Percentiles rank a stretch among this genome's conserved stretches.
phyloP scores from a whole-genome alignment of 1,139 yeast species.

The Saccharomyces pastorianus region DNA sequence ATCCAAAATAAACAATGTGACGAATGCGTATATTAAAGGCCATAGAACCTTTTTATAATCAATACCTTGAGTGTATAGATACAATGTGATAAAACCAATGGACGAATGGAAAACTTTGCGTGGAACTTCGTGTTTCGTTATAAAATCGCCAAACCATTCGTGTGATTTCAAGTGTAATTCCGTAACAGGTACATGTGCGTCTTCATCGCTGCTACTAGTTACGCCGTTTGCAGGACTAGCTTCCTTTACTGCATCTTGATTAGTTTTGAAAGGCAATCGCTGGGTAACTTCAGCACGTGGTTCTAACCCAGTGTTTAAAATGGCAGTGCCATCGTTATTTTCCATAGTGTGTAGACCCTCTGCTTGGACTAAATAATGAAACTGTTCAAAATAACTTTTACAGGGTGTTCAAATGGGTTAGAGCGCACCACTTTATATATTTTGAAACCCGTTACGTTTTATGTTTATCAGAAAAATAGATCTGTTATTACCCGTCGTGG shows the following conservation, averaged over 20 bases:
- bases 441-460: neutral
- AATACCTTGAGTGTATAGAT: constrained; percentile 58
- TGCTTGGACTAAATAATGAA: neutral
- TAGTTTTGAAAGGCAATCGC: constrained; percentile 7
- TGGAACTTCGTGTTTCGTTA: constrained; percentile 78
- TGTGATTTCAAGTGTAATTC: constrained; percentile 31
- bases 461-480: neutral
- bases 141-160: constrained; percentile 42
- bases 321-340: neutral
- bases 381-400: no score
- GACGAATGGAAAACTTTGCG: constrained; percentile 82
- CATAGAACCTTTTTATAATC: constrained; percentile 49
- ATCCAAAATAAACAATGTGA: constrained; percentile 56
- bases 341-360: neutral
- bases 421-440: no score
- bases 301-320: neutral
- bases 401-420: no score
- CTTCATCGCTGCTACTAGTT: constrained; percentile 12
- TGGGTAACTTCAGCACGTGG: neutral
- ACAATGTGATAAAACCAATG: constrained; percentile 73
- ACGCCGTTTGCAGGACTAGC: neutral
- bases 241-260: constrained; percentile 3
- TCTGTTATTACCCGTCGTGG: neutral
- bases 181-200: constrained; percentile 27
- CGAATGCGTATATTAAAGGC: constrained; percentile 49